Conservation (phyloP, 2,329 filamentous ascomycete species). For the Aschersonia sp. region DNA sequence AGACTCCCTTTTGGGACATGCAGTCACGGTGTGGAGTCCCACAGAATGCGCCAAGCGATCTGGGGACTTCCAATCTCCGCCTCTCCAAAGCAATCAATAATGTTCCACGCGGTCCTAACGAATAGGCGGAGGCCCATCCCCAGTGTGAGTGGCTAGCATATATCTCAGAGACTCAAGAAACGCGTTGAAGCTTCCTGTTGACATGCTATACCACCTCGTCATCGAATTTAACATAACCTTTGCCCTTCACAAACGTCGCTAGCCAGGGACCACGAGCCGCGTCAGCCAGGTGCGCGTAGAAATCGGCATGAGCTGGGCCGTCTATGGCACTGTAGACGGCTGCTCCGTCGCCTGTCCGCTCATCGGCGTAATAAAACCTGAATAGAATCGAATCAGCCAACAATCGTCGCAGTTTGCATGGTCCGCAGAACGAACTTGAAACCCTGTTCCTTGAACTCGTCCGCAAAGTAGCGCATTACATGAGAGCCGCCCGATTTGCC, state of each 20-base stretch:
- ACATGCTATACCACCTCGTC: not conserved
- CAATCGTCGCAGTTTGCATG: not conserved
- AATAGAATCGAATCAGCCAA: not conserved
- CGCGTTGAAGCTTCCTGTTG: not conserved
- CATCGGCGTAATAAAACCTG: constrained; percentile 38
- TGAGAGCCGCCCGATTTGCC: constrained; percentile 23
- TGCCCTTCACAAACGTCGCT: constrained; percentile 26
- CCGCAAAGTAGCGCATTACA: constrained; percentile 14
- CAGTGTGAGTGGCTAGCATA: not conserved
- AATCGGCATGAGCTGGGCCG: constrained; percentile 24
- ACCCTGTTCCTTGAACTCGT: constrained; percentile 16
- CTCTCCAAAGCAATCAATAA: no score
- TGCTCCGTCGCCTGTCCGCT: constrained; percentile 25
- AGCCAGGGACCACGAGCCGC: constrained; percentile 28
- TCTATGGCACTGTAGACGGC: constrained; percentile 14
- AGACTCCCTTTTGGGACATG: no score
- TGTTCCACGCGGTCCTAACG: no score
- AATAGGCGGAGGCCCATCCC: not conserved
- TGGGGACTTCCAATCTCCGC: no score
- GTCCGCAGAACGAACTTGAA: constrained; percentile 13
- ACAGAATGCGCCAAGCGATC: no score
- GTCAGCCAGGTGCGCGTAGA: constrained; percentile 26
- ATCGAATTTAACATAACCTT: constrained; percentile 9
- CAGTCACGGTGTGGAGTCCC: no score
- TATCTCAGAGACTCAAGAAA: not conserved